Conservation (phyloP, 768 basidiomycete species). For the Phanerochaete sordida region DNA sequence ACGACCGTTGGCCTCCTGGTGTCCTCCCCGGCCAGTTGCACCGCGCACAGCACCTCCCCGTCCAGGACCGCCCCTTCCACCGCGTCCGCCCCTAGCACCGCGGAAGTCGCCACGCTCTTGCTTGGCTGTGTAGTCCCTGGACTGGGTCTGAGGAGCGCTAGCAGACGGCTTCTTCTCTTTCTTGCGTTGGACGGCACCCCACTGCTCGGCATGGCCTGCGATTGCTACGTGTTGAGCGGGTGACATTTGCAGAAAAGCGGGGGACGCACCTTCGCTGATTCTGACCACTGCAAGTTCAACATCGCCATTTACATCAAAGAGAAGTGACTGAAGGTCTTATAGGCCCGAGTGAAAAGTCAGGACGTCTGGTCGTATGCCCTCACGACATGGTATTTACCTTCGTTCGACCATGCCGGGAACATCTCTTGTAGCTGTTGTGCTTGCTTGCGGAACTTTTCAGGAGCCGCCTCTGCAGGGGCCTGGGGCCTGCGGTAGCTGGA, state of each 20-base stretch:
- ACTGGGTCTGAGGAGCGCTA: slow-evolving; percentile 33
- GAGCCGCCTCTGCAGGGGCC: slow-evolving; percentile 16
- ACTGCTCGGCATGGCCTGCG: slow-evolving; percentile 71
- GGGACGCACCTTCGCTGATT: slow-evolving; percentile 62
- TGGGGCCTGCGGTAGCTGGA: slow-evolving; percentile 27
- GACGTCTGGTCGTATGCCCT: slow-evolving; percentile 7
- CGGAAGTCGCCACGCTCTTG: slow-evolving; percentile 51
- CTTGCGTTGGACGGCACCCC: slow-evolving; percentile 83
- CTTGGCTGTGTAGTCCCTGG: slow-evolving; percentile 50
- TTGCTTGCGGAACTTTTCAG: slow-evolving; percentile 47
- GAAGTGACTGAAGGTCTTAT: slow-evolving; percentile 64
- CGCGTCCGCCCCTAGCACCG: slow-evolving; percentile 61
- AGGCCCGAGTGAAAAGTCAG: slow-evolving; percentile 15
- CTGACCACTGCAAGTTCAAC: slow-evolving; percentile 64
- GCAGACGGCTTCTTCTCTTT: slow-evolving; percentile 70
- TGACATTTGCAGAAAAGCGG: background rate
- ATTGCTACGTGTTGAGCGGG: slow-evolving; percentile 8
- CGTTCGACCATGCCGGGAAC: slow-evolving; percentile 66
- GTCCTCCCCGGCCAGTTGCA: slow-evolving; percentile 45
- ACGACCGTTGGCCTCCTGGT: slow-evolving; percentile 33
- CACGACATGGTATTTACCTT: slow-evolving; percentile 42
- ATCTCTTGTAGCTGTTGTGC: slow-evolving; percentile 64
- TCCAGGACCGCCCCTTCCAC: slow-evolving; percentile 48
- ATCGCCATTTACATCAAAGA: slow-evolving; percentile 68
- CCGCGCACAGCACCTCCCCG: slow-evolving; percentile 39